Conservation (phyloP, 1,139 yeast genomes). For the Tardiomyces blankii region DNA sequence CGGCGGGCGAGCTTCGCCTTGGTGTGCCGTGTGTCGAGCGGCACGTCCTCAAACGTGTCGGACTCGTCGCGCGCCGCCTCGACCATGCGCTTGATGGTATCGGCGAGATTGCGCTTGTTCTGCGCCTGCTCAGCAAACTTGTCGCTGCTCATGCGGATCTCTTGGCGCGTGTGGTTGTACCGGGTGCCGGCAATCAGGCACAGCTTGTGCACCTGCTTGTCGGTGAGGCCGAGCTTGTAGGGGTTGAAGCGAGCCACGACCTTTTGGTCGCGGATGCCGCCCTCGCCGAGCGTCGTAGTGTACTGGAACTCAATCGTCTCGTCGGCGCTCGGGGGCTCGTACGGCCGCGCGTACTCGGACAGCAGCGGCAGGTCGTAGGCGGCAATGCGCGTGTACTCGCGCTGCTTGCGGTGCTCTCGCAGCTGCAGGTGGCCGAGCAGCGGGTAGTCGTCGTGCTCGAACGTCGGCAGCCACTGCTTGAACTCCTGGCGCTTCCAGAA, state of each 20-base stretch:
- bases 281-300: constrained; percentile 64
- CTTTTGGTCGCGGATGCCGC: constrained; percentile 58
- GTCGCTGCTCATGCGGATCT: constrained; percentile 50
- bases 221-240: constrained; percentile 41
- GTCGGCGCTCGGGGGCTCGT: constrained; percentile 15
- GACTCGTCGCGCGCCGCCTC: constrained; percentile 53
- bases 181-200: constrained; percentile 70
- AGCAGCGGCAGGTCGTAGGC: constrained; percentile 89
- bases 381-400: constrained; percentile 63
- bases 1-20: constrained; percentile 33
- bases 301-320: constrained; percentile 58
- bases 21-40: constrained; percentile 68
- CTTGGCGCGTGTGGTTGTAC: constrained; percentile 50
- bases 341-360: constrained; percentile 59
- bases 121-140: constrained; percentile 71
- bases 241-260: constrained; percentile 53
- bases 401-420: constrained; percentile 46
- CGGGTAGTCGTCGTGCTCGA: constrained; percentile 48
- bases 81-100: constrained; percentile 49
- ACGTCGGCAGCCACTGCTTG: constrained; percentile 13
- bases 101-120: constrained; percentile 66
- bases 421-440: constrained; percentile 49
- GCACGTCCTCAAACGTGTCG: constrained; percentile 63
- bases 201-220: constrained; percentile 56
- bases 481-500: not conserved